A percentile compares a stretch with the other conserved stretches of the same genome.
Conservation (phyloP, 148 eudicot species). For the Chenopodium album region DNA sequence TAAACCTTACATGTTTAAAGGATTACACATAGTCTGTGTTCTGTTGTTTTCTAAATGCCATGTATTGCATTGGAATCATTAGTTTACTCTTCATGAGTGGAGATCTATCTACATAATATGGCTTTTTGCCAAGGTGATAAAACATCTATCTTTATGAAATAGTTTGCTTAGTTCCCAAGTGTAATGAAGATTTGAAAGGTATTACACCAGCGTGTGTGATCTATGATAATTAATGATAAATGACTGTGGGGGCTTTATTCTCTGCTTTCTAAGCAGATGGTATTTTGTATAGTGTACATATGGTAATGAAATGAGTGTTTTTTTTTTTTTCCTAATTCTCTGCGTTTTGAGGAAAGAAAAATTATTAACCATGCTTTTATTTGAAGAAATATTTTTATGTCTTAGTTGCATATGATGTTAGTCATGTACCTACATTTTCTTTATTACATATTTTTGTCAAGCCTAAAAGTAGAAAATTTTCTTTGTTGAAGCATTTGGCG, state of each 20-base stretch:
- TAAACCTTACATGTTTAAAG: neutral
- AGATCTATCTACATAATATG: neutral
- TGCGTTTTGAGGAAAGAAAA: neutral
- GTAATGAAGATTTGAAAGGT: neutral
- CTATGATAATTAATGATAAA: neutral
- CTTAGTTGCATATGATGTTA: neutral
- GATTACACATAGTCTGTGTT: neutral
- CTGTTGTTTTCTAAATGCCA: neutral
- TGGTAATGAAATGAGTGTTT: neutral
- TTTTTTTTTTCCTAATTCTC: neutral
- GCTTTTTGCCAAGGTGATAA: neutral
- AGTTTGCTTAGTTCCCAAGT: neutral
- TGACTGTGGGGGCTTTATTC: neutral
- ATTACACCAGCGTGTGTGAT: neutral
- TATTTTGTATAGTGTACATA: neutral
- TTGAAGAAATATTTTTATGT: neutral
- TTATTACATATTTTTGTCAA: neutral
- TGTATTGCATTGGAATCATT: neutral
- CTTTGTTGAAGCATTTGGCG: neutral
- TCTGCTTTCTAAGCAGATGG: neutral
- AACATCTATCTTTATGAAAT: neutral
- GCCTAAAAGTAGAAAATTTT: neutral
- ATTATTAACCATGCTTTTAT: neutral
- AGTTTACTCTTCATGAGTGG: neutral
- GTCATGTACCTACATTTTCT: too few species aligned